Base-by-base conservation (phyloP, 2,329 filamentous ascomycete species). In the Trichoderma brevicompactum region DNA sequence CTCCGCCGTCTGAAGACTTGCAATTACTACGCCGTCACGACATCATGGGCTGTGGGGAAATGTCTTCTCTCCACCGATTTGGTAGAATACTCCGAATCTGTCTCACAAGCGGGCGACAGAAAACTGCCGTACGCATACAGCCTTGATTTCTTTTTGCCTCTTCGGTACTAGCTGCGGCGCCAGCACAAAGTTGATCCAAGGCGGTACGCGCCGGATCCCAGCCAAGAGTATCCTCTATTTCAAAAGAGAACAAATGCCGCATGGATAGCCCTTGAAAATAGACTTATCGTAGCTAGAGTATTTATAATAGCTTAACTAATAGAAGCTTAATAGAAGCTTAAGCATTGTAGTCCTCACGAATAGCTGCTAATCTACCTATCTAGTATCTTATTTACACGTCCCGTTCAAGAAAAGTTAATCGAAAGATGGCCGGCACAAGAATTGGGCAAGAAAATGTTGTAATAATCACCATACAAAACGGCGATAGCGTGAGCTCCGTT, bases 121-220 rank as follows among this genome's bases (percentile, higher is more conserved):
- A 28, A 50, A 2, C 34, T 49, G 23, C 46, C 19, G 23, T 15
- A 23, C 19, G 46, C 46, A 13, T 32, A 10, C 23, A 15, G 46
- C 32, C 38, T 15, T 56, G 36, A 56, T 56, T 32, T 43, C 41
- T 43, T 56, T 56, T 43, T 56, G 38, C 53, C 53, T 56, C 2
- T n/a, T 13, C 41, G 13, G 53, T 32, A 15, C 12, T 56, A 56
- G 53, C 38, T 56, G 52, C 7, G 23, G 34, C n/a, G 52, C 52
- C 52, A 23, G 34, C 6, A 49, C 52, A 40, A 53, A 40, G 52
- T 23, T 28, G 23, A 28, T 28, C 23, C 23, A 28, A 28, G 23
- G 23, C 23, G 23, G 23, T 28, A 28, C 23, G 23, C 23, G 23
- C 23, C 23, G 23, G 23, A 28, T 28, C 23, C 23, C 23, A 28